Evolutionary conservation across 1,284 basidiomycete genomes (phyloP).

Genomic region (Ustilago vetiveriae): DNA sequence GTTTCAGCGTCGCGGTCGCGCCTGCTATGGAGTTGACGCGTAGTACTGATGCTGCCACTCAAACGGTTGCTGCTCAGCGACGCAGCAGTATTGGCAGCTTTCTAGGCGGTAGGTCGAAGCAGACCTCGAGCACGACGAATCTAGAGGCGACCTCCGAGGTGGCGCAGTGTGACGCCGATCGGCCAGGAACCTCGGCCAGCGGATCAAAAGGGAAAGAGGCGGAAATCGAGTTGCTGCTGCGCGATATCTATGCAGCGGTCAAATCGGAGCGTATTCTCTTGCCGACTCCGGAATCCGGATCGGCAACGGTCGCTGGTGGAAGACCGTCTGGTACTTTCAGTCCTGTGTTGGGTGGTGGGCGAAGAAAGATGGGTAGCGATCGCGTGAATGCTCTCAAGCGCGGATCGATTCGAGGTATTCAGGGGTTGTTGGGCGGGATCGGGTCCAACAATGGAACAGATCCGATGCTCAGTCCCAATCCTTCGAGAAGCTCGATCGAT

Average conservation of each 20-base stretch:
- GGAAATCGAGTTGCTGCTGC: constrained; percentile 30
- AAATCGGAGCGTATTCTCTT: constrained; percentile 90
- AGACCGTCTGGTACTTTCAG: constrained; percentile 21
- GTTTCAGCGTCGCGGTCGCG: constrained; percentile 28
- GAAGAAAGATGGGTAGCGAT: constrained; percentile 58
- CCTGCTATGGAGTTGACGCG: constrained; percentile 2
- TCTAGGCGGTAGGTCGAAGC: constrained; percentile 16
- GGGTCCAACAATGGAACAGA: constrained; percentile 2
- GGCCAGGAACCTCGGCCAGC: constrained; percentile 15
- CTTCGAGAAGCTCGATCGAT: constrained; percentile 40
- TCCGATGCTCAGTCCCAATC: constrained; percentile 28
- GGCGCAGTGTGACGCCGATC: constrained; percentile 5
- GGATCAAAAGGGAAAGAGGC: constrained; percentile 25
- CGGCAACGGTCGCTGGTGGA: constrained; percentile 10
- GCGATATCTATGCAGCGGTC: constrained; percentile 94
- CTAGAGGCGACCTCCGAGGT: constrained; percentile 22
- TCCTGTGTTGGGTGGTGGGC: constrained; percentile 9
- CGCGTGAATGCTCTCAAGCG: constrained; percentile 81
- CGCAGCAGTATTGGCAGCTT: constrained; percentile 33
- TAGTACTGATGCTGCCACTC: constrained; percentile 13
- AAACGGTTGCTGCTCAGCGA: constrained; percentile 4
- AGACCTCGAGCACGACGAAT: constrained; percentile 15
- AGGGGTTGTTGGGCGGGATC: constrained; percentile 74
- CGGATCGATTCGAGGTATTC: constrained; percentile 85
- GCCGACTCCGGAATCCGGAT: constrained; percentile 69